phyloP scores from a whole-genome alignment of 2,329 filamentous ascomycete genomes.

The Fusarium torulosum region DNA sequence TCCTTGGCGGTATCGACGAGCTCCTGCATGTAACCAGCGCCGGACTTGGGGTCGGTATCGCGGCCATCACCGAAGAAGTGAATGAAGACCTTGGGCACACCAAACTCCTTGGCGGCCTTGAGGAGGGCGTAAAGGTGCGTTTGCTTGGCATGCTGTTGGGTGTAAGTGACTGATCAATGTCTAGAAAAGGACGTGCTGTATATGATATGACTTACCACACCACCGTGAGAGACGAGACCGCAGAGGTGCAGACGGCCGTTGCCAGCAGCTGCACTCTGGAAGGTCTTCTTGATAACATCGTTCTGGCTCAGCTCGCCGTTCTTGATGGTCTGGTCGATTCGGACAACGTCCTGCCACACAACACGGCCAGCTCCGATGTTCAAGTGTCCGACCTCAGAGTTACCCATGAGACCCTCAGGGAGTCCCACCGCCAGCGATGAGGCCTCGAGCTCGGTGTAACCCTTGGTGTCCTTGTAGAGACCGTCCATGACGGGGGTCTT shows the following conservation, averaged over 20 bases:
- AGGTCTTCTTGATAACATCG: conserved; percentile 79
- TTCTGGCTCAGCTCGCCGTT: conserved; percentile 82
- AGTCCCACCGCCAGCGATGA: conserved; percentile 96
- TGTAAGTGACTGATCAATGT: conserved; percentile 23
- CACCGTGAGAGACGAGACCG: conserved; percentile 93
- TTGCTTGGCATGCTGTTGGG: conserved; percentile 87
- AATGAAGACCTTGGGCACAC: conserved; percentile 92
- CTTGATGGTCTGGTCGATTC: conserved; percentile 94
- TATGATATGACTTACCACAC: conserved; percentile 71
- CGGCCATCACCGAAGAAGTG: conserved; percentile 99
- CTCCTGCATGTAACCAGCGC: conserved; percentile 87
- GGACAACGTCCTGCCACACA: conserved; percentile 98
- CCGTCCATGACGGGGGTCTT: conserved; percentile 95
- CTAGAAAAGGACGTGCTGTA: neutral
- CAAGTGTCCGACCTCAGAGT: conserved; percentile 97
- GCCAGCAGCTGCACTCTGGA: conserved; percentile 84
- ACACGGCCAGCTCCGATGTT: conserved; percentile 98
- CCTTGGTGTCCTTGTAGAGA: conserved; percentile 84
- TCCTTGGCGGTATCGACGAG: conserved; percentile 85
- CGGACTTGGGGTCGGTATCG: conserved; percentile 97
- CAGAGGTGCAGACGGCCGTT: conserved; percentile 94
- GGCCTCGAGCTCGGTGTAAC: conserved; percentile 93
- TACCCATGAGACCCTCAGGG: conserved; percentile 97
- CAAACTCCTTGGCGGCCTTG: conserved; percentile 88
- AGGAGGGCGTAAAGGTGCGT: conserved; percentile 90